Evolutionary conservation across 2,329 filamentous ascomycete genomes (phyloP).

Genomic region (Curvularia sp.): DNA sequence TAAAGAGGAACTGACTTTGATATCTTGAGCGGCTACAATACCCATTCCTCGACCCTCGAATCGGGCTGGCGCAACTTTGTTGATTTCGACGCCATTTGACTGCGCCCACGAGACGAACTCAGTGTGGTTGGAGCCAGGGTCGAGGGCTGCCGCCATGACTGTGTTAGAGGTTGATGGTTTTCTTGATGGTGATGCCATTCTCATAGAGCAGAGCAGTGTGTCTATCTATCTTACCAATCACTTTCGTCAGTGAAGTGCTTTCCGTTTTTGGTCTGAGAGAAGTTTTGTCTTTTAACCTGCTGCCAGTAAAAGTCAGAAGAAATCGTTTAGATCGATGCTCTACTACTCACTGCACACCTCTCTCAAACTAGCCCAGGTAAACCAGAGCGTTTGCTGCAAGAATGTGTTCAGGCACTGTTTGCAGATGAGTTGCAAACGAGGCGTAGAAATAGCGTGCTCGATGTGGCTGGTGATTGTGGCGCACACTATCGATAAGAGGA

Average conservation of each 20-base stretch:
- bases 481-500: slow-evolving; percentile 31
- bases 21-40: slow-evolving; percentile 71
- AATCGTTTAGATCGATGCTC: not conserved
- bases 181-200: too few species aligned
- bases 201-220: not conserved
- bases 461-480: slow-evolving; percentile 30
- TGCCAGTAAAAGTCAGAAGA: not conserved
- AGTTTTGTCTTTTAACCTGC: not conserved
- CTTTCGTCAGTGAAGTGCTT: not conserved
- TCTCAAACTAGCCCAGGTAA: not conserved
- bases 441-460: slow-evolving; percentile 16
- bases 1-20: slow-evolving; percentile 62
- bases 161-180: not conserved
- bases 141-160: slow-evolving; percentile 43
- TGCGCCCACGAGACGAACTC: slow-evolving; percentile 73
- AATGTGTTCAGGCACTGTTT: not conserved
- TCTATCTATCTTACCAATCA: not conserved
- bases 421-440: slow-evolving; percentile 3
- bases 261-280: not conserved
- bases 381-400: not conserved
- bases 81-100: slow-evolving; percentile 68
- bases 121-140: slow-evolving; percentile 53
- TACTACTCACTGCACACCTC: too few species aligned
- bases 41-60: slow-evolving; percentile 80
- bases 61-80: slow-evolving; percentile 70